A percentile compares a stretch with the other conserved stretches of the same genome.
Conservation (phyloP, 805 yeast genomes). For the Wickerhamiella azyma region DNA sequence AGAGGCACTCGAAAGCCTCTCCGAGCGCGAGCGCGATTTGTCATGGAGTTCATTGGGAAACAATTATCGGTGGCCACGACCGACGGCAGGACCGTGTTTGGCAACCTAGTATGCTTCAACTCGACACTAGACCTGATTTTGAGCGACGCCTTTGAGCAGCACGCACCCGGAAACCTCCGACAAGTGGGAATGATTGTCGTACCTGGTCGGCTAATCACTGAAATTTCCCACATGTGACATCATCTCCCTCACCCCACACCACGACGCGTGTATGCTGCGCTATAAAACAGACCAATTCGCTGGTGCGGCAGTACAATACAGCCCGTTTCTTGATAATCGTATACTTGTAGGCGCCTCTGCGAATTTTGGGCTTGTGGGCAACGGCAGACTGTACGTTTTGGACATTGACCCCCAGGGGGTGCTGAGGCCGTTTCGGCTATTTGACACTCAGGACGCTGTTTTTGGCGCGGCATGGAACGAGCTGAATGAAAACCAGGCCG, state of each 20-base stretch:
- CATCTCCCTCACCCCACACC: constrained; percentile 7
- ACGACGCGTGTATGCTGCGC: constrained; percentile 39
- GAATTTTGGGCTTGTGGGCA: constrained; percentile 88
- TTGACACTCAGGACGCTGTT: constrained; percentile 88
- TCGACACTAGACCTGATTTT: constrained; percentile 23
- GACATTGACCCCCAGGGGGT: constrained; percentile 54
- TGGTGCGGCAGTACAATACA: constrained; percentile 78
- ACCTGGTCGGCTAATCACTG: constrained; percentile 21
- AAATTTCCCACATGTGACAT: constrained; percentile 15
- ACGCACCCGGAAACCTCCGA: constrained; percentile 17
- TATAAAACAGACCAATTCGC: constrained; percentile 68
- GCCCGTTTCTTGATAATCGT: constrained; percentile 83
- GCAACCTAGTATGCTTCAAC: constrained; percentile 23
- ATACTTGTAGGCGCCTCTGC: constrained; percentile 84
- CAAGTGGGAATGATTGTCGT: constrained; percentile 26
- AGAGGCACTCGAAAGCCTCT: not conserved
- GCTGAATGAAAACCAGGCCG: constrained; percentile 70
- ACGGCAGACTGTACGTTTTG: constrained; percentile 66
- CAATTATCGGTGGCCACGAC: constrained; percentile 15
- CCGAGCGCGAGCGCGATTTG: too few species aligned
- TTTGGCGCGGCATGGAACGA: constrained; percentile 89
- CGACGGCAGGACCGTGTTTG: constrained; percentile 25
- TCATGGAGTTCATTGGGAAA: constrained; percentile 7
- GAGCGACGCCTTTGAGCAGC: constrained; percentile 24
- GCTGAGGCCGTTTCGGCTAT: constrained; percentile 40